Base-by-base conservation (phyloP, 2,329 filamentous ascomycete species). In the Epichloe sp. region DNA sequence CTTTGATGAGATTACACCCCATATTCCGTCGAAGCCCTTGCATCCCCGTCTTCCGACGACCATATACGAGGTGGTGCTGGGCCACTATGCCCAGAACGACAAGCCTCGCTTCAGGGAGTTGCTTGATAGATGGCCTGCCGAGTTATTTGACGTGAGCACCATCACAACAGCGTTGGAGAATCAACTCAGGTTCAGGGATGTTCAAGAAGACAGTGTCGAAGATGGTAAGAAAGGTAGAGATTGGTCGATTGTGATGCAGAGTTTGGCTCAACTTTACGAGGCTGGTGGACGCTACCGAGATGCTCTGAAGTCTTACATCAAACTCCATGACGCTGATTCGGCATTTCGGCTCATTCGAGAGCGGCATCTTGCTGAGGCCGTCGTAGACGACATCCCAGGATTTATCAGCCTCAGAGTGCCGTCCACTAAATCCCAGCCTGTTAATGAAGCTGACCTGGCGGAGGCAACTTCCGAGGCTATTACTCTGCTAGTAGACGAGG, bases 391-490 rank as follows among this genome's bases (percentile, higher is more conserved):
- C 63, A 90, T 98, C 37, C 83, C 89, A 4, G 84, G 86, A 37
- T 87, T 98, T 59, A 85, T 98, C 51, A 77, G 88, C 56, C 78
- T 98, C 49, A 81, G 90, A n/a, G 86, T 98, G 2, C 82, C 86
- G 0, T 78, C 82, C 54, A 79, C 83, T 48, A 80, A 85, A 57
- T 70, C 85, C 53, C 76, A 78, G 48, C 77, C 76, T 5, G 85
- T 89, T 58, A 71, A 80, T 0, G 69, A 80, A 17, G 66, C 75
- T 0, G 88, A 96, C 55, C 75, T 97, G 4, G 86, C 89, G 61
- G 82, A 86, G 52, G 77, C 85, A 4, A 93, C 88, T 0, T 78
- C 82, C 0, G 91, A 98, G 64, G 86, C 90, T 2, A 86, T 96
- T 48, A 82, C 82, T 1, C 71, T 97, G 7, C 81, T 98, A 4